A percentile compares a stretch with the other conserved stretches of the same genome.
phyloP scores from a whole-genome alignment of 1,284 basidiomycete genomes.

The Rugosomyces carneus region DNA sequence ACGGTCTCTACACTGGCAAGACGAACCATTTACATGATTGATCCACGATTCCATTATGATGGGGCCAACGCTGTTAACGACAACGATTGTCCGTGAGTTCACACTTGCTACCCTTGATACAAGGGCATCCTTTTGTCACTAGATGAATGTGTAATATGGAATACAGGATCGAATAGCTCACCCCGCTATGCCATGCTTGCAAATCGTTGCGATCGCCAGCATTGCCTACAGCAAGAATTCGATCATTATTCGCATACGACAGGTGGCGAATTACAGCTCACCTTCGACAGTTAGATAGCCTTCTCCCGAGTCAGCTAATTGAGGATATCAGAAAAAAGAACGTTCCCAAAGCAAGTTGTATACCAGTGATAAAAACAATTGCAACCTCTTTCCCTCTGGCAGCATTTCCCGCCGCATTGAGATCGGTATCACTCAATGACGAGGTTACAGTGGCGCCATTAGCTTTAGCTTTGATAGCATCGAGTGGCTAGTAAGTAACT shows the following conservation, averaged over 20 bases:
- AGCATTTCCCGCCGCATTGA: conserved; percentile 33
- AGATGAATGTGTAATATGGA: background rate
- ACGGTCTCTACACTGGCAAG: background rate
- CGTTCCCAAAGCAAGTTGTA: conserved; percentile 9
- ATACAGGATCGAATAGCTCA: conserved; percentile 19
- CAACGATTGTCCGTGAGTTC: conserved; percentile 67
- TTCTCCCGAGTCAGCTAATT: conserved; percentile 40
- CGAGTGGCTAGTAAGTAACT: conserved; percentile 29
- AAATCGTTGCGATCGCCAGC: conserved; percentile 66
- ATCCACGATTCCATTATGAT: conserved; percentile 67
- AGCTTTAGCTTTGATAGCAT: conserved; percentile 36
- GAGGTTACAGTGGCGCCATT: conserved; percentile 37
- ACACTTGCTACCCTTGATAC: conserved; percentile 44
- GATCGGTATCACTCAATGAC: conserved; percentile 49
- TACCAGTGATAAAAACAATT: conserved; percentile 54
- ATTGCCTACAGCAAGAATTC: conserved; percentile 29
- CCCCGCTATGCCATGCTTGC: conserved; percentile 62
- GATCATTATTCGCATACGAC: background rate
- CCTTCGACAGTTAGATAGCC: conserved; percentile 54
- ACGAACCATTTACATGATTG: conserved; percentile 40
- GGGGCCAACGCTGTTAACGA: conserved; percentile 70
- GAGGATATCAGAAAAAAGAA: background rate
- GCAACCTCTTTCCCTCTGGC: conserved; percentile 45
- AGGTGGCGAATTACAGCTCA: background rate
- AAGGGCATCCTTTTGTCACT: conserved; percentile 42